Percentiles rank a stretch among this genome's conserved stretches.
These are phyloP conservation scores for Trifolium subterraneum DNA, from an alignment of 306 rosid genomes.

Conservation along the genomic window DNA sequence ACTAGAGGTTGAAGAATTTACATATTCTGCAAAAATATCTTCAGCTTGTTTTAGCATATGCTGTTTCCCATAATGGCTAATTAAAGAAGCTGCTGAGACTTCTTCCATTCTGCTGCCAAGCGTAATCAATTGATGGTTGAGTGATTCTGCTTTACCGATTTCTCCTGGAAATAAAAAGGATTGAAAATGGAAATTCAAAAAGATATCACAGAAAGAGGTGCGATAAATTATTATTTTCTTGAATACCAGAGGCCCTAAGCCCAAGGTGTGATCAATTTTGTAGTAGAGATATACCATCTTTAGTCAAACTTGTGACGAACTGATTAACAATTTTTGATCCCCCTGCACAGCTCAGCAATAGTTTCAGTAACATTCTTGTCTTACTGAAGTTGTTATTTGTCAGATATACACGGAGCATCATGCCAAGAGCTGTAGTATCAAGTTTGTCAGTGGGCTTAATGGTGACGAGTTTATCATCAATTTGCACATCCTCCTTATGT, in stretches of 20 bases:
- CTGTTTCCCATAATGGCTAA: constrained; percentile 72
- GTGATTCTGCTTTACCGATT: constrained; percentile 70
- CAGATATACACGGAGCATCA: constrained; percentile 67
- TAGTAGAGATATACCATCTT: constrained; percentile 66
- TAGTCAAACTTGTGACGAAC: constrained; percentile 56
- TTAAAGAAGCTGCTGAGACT: constrained; percentile 64
- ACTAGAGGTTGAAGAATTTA: constrained; percentile 50
- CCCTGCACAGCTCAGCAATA: constrained; percentile 55
- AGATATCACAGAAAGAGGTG: constrained; percentile 19
- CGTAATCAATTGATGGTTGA: constrained; percentile 51
- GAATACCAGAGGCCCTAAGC: no score
- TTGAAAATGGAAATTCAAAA: constrained; percentile 35
- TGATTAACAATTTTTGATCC: constrained; percentile 56
- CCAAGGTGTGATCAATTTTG: constrained; percentile 3
- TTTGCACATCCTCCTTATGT: constrained; percentile 48
- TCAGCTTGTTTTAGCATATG: constrained; percentile 69
- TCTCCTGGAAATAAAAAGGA: constrained; percentile 63
- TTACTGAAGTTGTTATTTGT: constrained; percentile 54
- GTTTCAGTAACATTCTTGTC: constrained; percentile 55
- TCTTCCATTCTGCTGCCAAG: constrained; percentile 63
- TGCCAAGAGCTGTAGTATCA: constrained; percentile 67
- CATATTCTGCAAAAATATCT: constrained; percentile 67
- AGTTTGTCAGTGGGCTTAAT: constrained; percentile 57
- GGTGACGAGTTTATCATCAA: constrained; percentile 47
- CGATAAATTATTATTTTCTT: no score